Base-by-base conservation (phyloP, 176 grass and related monocot species). In the Bromus sterilis region DNA sequence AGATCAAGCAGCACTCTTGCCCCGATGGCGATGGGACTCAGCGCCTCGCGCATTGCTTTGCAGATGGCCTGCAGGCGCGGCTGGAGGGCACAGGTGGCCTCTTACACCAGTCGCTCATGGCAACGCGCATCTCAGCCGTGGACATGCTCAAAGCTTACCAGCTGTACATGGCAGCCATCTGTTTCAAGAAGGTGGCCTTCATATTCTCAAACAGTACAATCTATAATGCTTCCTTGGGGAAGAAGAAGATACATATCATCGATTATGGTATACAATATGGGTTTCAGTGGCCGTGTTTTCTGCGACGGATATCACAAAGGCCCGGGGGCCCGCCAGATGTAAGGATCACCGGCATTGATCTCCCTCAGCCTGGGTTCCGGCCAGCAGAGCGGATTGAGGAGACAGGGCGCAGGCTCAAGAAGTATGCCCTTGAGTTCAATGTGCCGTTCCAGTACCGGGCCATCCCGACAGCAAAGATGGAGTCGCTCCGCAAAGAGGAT, bases 231-330 rank as follows among this genome's bases (percentile, higher is more conserved):
- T 28, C 74, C n/a, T 20, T 89, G 66, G 83, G 77, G 28, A 85
- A 85, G 76, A 88, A 87, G 40, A 97, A 87, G 73, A 51, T 97
- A 43, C 94, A 97, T 49, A 97, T 97, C 1, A 75, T 97, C 0
- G 88, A 97, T 34, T 97, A 91, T 0, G 94, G 94, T 23, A 91
- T 97, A 71, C 71, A 89, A 0, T 85, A 91, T 12, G 94, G 94
- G 12, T 97, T 97, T 80, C 94, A 97, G 71, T 97, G 94, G 94
- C 94, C 94, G 0, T 97, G 94, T 78, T 87, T 97, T 41, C 59
- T 97, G 37, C 66, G 78, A 9, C 56, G 20, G 15, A 84, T 93
- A 55, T 29, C 88, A 15, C 12, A n/a, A 2, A 82, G 85, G 76
- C 57, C 74, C 4, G 90, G 90, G 18, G 93, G 93, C 24, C 85